These are phyloP conservation scores for Eucalyptus grandis DNA, from an alignment of 345 rosid species.

Conservation along the genomic window DNA sequence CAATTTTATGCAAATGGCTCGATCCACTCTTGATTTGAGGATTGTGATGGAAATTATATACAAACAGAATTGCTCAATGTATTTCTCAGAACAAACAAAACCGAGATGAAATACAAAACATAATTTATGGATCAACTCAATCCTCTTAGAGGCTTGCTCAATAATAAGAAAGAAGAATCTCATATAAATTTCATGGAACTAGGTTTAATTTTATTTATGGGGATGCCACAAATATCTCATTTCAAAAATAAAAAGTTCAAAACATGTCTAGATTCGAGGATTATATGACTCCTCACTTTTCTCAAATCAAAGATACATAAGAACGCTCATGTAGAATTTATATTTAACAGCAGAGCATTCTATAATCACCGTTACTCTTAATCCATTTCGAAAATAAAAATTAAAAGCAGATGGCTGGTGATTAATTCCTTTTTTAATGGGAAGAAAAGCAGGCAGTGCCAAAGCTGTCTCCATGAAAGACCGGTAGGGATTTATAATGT, in stretches of 20 bases:
- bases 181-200: not conserved
- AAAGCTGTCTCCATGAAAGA: not conserved
- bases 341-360: not conserved
- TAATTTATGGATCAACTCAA: not conserved
- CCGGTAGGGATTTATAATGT: not conserved
- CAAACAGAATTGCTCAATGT: not conserved
- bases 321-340: not conserved
- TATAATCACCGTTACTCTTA: not conserved
- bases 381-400: not conserved
- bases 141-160: not conserved
- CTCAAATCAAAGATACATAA: not conserved
- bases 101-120: not conserved
- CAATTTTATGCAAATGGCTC: not conserved
- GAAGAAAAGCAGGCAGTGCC: not conserved
- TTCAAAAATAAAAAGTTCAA: not conserved
- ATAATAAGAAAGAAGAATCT: not conserved
- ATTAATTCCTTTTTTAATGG: not conserved
- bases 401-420: not conserved
- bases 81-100: not conserved
- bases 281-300: not conserved
- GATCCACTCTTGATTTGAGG: not conserved
- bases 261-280: not conserved
- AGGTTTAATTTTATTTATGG: not conserved
- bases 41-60: not conserved
- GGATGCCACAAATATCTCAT: not conserved